Evolutionary conservation across 768 basidiomycete genomes (phyloP).

Genomic region (Lyophyllum semitale): DNA sequence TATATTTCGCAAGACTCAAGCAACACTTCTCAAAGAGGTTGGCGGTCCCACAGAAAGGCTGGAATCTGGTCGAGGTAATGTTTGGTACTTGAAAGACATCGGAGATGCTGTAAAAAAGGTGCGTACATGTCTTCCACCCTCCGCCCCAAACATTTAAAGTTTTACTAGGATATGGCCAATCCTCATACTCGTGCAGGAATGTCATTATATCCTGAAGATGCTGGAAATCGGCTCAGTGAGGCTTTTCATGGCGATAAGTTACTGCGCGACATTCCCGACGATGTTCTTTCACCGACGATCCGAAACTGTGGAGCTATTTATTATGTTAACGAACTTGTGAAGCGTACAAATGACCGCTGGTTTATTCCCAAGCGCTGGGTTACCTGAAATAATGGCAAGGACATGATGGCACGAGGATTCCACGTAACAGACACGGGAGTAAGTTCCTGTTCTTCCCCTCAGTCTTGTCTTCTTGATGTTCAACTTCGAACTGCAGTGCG

Average conservation of each 20-base stretch:
- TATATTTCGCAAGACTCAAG: constrained; percentile 19
- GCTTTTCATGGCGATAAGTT: constrained; percentile 31
- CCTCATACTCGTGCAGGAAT: constrained; percentile 6
- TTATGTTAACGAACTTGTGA: constrained; percentile 28
- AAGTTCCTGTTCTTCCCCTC: background rate
- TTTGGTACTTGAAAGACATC: constrained; percentile 16
- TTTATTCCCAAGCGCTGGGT: constrained; percentile 10
- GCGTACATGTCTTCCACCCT: background rate
- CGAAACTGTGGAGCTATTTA: constrained; percentile 16
- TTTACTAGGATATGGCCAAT: background rate
- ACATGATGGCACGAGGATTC: background rate
- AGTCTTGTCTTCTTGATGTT: background rate
- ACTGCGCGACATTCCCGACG: constrained; percentile 27
- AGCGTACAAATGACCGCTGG: constrained; percentile 7
- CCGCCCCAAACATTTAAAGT: background rate
- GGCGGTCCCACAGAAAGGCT: constrained; percentile 26
- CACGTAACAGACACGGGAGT: background rate
- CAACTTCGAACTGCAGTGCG: background rate
- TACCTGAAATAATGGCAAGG: background rate
- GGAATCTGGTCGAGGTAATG: constrained; percentile 17
- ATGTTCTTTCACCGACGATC: constrained; percentile 25
- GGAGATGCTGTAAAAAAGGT: constrained; percentile 10
- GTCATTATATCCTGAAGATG: constrained; percentile 24
- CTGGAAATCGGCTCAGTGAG: constrained; percentile 17
- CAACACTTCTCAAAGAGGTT: constrained; percentile 16